These are phyloP conservation scores for Trametes sanguinea DNA, from an alignment of 768 basidiomycete species.

Conservation along the genomic window DNA sequence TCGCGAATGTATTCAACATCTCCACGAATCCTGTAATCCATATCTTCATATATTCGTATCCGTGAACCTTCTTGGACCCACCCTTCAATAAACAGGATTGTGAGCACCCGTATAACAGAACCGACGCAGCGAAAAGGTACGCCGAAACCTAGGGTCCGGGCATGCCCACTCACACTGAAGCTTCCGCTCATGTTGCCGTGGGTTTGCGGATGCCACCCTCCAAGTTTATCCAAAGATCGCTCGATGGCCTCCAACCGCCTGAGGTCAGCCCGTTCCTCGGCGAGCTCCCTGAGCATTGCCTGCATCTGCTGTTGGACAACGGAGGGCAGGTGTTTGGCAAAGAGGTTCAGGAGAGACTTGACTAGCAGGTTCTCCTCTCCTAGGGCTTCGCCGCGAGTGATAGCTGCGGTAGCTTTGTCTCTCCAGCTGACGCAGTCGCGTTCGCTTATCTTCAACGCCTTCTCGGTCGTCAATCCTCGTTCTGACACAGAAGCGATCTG, in stretches of 20 bases:
- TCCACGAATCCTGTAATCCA: too few relatives aligned
- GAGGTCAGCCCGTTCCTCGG: conserved; percentile 12
- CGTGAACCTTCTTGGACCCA: too few relatives aligned
- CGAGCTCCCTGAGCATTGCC: conserved; percentile 17
- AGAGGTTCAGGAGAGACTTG: conserved; percentile 22
- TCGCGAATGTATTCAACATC: neutral
- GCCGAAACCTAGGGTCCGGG: too few relatives aligned
- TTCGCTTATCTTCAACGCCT: conserved; percentile 16
- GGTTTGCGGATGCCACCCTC: neutral
- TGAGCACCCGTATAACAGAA: too few relatives aligned
- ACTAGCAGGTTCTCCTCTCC: conserved; percentile 28
- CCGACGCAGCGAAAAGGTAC: too few relatives aligned
- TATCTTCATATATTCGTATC: too few relatives aligned
- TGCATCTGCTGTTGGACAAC: conserved; percentile 24
- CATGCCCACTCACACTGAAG: too few relatives aligned
- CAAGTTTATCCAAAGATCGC: neutral
- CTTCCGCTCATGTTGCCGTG: too few relatives aligned
- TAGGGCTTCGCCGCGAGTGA: conserved; percentile 26
- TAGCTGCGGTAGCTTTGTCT: conserved; percentile 23
- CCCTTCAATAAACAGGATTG: too few relatives aligned
- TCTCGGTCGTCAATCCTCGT: conserved; percentile 6
- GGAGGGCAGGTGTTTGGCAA: conserved; percentile 21
- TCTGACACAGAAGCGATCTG: conserved; percentile 11
- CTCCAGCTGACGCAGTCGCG: conserved; percentile 24
- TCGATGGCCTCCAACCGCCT: conserved; percentile 10